phyloP scores from a whole-genome alignment of 768 basidiomycete genomes.

The Coprinopsis sp. region DNA sequence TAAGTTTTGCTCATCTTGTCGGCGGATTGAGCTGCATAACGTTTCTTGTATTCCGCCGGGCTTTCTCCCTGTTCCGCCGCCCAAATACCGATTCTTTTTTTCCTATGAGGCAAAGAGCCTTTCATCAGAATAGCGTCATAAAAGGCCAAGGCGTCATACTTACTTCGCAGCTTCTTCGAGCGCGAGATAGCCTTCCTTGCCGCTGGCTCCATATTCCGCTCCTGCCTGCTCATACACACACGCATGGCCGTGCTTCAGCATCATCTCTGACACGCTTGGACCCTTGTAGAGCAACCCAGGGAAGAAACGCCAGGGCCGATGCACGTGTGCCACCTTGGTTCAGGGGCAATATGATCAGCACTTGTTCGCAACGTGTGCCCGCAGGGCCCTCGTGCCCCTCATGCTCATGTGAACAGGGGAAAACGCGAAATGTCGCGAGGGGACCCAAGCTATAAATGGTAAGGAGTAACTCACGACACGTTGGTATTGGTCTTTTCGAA shows the following conservation, averaged over 20 bases:
- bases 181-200: constrained; percentile 56
- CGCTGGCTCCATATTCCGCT: constrained; percentile 72
- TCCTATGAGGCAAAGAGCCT: neutral
- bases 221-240: constrained; percentile 73
- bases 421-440: too few relatives aligned
- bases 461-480: constrained; percentile 56
- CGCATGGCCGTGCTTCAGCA: constrained; percentile 77
- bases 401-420: too few relatives aligned
- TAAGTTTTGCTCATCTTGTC: too few relatives aligned
- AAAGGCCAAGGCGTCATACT: neutral
- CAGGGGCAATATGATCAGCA: neutral
- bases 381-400: too few relatives aligned
- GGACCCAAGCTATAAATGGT: too few relatives aligned
- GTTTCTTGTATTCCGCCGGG: constrained; percentile 5
- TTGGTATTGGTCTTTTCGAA: constrained; percentile 77
- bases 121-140: neutral
- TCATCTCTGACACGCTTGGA: constrained; percentile 56
- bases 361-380: too few relatives aligned
- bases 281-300: constrained; percentile 46
- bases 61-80: neutral
- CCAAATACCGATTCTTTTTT: neutral
- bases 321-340: constrained; percentile 64
- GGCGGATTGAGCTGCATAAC: neutral
- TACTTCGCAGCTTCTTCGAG: neutral
- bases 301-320: constrained; percentile 47